phyloP scores from a whole-genome alignment of 2,329 filamentous ascomycete species.

The Aspergillus sp. region DNA sequence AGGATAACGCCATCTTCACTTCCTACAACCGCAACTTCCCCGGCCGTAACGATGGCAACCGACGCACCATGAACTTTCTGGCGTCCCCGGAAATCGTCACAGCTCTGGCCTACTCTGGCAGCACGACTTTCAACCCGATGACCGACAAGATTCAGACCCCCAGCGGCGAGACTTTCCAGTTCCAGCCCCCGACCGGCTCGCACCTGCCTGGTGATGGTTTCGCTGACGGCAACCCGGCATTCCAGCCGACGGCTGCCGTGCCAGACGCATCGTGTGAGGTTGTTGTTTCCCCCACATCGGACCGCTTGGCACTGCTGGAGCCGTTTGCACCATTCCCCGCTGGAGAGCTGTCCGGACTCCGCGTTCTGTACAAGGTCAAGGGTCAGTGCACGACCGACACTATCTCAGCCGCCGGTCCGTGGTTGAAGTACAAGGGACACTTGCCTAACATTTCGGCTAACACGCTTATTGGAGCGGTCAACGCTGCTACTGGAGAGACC shows the following conservation, averaged over 20 bases:
- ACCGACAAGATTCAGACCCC: conserved; percentile 79
- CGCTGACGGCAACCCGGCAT: conserved; percentile 67
- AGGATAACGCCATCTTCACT: conserved; percentile 87
- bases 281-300: conserved; percentile 78
- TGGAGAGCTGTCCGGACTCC: conserved; percentile 68
- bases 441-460: conserved; percentile 97
- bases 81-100: conserved; percentile 96
- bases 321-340: conserved; percentile 82
- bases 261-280: conserved; percentile 69
- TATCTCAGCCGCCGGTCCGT: conserved; percentile 92
- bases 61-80: conserved; percentile 96
- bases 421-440: conserved; percentile 99
- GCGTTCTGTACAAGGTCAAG: conserved; percentile 90
- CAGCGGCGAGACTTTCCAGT: conserved; percentile 76
- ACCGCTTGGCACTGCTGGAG: conserved; percentile 83
- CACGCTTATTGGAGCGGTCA: conserved; percentile 91
- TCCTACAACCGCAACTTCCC: conserved; percentile 99
- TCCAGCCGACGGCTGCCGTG: conserved; percentile 67
- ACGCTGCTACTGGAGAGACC: conserved; percentile 86
- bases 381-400: conserved; percentile 99
- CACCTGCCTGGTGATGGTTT: conserved; percentile 69
- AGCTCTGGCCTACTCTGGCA: conserved; percentile 88
- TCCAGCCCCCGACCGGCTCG: conserved; percentile 64
- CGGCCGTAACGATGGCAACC: conserved; percentile 93
- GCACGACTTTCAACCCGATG: conserved; percentile 92